Conservation (phyloP, 1,284 basidiomycete genomes). For the Tylopilus sp. region DNA sequence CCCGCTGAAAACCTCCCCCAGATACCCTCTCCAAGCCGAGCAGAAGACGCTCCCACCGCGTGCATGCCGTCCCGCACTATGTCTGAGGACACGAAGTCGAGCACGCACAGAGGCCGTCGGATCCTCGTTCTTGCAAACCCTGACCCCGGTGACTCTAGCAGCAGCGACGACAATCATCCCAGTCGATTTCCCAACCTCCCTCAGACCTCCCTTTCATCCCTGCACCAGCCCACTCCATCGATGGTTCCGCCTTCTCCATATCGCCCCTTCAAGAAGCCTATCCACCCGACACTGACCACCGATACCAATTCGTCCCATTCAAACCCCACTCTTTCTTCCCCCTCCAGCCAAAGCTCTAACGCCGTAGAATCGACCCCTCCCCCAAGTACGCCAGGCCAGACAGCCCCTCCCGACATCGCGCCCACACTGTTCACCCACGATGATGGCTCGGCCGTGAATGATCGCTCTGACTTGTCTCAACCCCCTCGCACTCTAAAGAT, state of each 20-base stretch:
- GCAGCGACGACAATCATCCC: conserved; percentile 41
- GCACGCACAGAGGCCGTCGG: conserved; percentile 30
- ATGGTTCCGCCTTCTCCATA: conserved; percentile 25
- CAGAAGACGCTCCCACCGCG: conserved; percentile 29
- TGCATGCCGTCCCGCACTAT: conserved; percentile 36
- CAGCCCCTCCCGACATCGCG: conserved; percentile 41
- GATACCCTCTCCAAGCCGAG: conserved; percentile 16
- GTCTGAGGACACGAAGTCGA: conserved; percentile 44
- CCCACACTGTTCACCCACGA: conserved; percentile 38
- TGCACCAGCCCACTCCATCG: conserved; percentile 22
- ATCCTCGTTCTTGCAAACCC: conserved; percentile 60
- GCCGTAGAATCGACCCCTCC: conserved; percentile 59
- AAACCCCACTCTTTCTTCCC: conserved; percentile 54
- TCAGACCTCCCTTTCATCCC: conserved; percentile 28
- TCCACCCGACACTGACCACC: conserved; percentile 38
- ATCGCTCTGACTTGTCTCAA: conserved; percentile 30
- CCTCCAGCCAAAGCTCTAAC: conserved; percentile 62
- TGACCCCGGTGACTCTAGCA: conserved; percentile 46
- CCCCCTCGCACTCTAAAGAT: conserved; percentile 31
- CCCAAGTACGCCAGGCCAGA: conserved; percentile 58
- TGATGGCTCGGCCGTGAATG: conserved; percentile 31
- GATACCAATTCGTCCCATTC: conserved; percentile 41
- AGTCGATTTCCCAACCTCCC: conserved; percentile 19
- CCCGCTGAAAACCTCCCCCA: neutral
- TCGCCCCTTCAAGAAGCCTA: conserved; percentile 23